These are phyloP conservation scores for Nakazawaea ambrosiae DNA, from an alignment of 805 yeast genomes.

Conservation along the genomic window DNA sequence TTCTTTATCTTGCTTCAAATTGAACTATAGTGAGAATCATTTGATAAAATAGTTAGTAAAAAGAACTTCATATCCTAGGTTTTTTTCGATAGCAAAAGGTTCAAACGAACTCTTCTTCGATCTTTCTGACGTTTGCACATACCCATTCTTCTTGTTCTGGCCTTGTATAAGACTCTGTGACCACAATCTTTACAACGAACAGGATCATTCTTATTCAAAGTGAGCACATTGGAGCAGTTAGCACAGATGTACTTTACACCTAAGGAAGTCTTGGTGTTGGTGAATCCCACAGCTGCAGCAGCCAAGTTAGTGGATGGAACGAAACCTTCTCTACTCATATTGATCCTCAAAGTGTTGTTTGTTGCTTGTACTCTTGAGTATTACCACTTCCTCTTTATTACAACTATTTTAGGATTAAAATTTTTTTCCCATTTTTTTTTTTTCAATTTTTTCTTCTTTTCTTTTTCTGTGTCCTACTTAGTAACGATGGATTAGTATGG, in stretches of 20 bases:
- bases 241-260: conserved; percentile 95
- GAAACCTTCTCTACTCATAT: conserved; percentile 76
- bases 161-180: conserved; percentile 94
- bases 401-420: conserved; percentile 2
- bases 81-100: too few species aligned
- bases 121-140: conserved; percentile 42
- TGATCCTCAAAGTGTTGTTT: conserved; percentile 16
- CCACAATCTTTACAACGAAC: conserved; percentile 99
- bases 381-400: too few species aligned
- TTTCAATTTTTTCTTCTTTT: too few species aligned
- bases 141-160: conserved; percentile 95
- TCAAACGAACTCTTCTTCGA: too few species aligned
- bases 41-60: not conserved
- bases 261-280: conserved; percentile 53
- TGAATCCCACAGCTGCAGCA: conserved; percentile 80
- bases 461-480: not conserved
- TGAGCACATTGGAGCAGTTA: conserved; percentile 85
- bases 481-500: too few species aligned
- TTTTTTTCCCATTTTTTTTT: conserved; percentile 1
- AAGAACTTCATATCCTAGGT: conserved; percentile 22
- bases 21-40: conserved; percentile 32
- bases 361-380: too few species aligned
- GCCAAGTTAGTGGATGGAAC: conserved; percentile 66
- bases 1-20: conserved; percentile 62
- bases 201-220: conserved; percentile 88